These are phyloP conservation scores for Annulohypoxylon maeteangense DNA, from an alignment of 495 filamentous ascomycete species.

Conservation along the genomic window DNA sequence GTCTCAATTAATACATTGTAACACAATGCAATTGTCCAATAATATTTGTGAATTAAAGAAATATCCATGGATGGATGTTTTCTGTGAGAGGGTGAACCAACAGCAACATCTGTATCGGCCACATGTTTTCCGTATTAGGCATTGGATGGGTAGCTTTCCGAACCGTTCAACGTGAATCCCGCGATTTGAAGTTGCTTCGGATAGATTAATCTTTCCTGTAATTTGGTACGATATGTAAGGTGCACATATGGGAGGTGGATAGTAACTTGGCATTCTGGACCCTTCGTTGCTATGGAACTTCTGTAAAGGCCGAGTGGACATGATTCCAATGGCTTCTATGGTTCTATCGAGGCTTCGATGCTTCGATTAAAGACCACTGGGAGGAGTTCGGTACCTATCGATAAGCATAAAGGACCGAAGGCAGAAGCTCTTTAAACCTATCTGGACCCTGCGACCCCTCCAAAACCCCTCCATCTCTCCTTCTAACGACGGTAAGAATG, in stretches of 20 bases:
- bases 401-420: conserved; percentile 22
- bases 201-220: conserved; percentile 5
- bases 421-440: background rate
- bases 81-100: background rate
- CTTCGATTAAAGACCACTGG: background rate
- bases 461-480: conserved; percentile 1
- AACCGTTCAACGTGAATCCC: conserved; percentile 18
- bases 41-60: conserved; percentile 3
- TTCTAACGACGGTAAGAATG: background rate
- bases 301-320: conserved; percentile 8
- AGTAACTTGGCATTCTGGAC: conserved; percentile 12
- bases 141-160: conserved; percentile 8
- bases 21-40: conserved; percentile 16
- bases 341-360: background rate
- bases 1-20: conserved; percentile 11
- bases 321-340: background rate
- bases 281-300: background rate
- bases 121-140: background rate
- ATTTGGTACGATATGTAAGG: conserved; percentile 1
- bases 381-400: conserved; percentile 5
- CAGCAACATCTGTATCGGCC: background rate
- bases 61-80: too few relatives aligned
- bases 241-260: conserved; percentile 9
- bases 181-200: background rate
- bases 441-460: conserved; percentile 8